Evolutionary conservation across 164 flowering plant genomes (phyloP), one percentile per base, ranked within the genome.

Genomic region (Berberis thunbergii): DNA sequence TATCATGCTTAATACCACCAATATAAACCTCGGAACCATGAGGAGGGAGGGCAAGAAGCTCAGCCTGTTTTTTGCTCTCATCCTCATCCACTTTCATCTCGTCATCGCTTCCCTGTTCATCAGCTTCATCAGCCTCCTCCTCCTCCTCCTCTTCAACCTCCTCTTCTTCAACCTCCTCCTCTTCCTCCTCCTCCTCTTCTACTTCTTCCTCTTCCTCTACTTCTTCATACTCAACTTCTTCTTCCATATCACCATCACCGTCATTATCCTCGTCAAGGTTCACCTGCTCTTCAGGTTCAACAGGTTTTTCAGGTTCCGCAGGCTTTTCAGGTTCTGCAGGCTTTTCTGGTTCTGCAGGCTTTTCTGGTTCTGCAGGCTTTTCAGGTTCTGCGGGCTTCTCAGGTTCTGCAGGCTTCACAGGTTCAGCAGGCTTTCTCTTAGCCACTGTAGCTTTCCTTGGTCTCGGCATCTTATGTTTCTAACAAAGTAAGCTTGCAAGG

Each of bases 1-100:
- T 78, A 83, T 86, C 83, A 60, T 77, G 77, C 57, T 88, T 80
- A 67, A 89, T 79, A 40, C 95, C 87, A 68, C 98, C 98, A 41
- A 92, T 42, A 67, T 82, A 92, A 9, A 92, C 88, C 74, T 92
- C 96, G 50, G 96, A 87, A 42, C 97, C 97, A 78, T 89, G 97
- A 64, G 96, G 88, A 61, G 98, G 97, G 72, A 85, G 89, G 43
- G 91, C 80, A 79, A 93, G 96, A 74, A 93, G 92, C 63, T 86
- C 90, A 46, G 78, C 84, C 71, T 83, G 90, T 65, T 83, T 82
- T 69, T 71, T 75, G 57, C 70, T 76, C 65, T 78, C 87, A 57
- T 78, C 85, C 7, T 55, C 58, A 54, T 79, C 91, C 61, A n/a
- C 59, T 59, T 70, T 69, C 80, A 80, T 78, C 43, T 79, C 78